phyloP scores from a whole-genome alignment of 108 stramenopile species.

The Nitzschia putrida region DNA sequence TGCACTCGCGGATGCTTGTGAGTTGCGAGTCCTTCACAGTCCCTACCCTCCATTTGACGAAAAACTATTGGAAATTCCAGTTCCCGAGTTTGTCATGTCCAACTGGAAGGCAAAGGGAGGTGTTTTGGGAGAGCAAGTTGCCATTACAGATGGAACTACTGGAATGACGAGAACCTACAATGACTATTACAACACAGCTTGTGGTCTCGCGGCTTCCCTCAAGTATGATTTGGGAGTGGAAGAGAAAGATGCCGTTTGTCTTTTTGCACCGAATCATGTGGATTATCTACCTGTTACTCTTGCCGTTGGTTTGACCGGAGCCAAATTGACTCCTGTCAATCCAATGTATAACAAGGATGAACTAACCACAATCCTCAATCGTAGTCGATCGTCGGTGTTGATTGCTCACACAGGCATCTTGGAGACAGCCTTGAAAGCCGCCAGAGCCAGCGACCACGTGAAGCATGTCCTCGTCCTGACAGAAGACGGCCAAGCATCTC shows the following conservation, averaged over 20 bases:
- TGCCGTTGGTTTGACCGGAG: conserved; percentile 73
- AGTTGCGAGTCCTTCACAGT: conserved; percentile 38
- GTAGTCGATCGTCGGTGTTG: conserved; percentile 62
- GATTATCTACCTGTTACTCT: conserved; percentile 80
- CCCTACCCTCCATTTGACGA: conserved; percentile 61
- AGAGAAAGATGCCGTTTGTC: conserved; percentile 60
- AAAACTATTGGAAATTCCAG: conserved; percentile 34
- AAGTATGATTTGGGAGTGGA: conserved; percentile 50
- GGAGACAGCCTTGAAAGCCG: conserved; percentile 73
- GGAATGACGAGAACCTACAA: conserved; percentile 70
- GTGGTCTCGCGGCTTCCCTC: conserved; percentile 55
- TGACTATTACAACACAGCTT: conserved; percentile 56
- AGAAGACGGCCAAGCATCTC: conserved; percentile 47
- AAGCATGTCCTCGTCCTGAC: conserved; percentile 75
- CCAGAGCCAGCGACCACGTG: conserved; percentile 37
- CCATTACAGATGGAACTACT: conserved; percentile 73
- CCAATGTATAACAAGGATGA: conserved; percentile 76
- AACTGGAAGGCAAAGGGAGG: conserved; percentile 14
- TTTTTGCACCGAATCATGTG: conserved; percentile 86
- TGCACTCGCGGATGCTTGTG: conserved; percentile 37
- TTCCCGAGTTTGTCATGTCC: conserved; percentile 64
- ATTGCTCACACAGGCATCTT: conserved; percentile 67
- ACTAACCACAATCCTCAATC: conserved; percentile 57
- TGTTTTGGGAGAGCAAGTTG: conserved; percentile 50
- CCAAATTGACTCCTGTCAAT: conserved; percentile 84